These are phyloP conservation scores for Melampsora americana DNA, from an alignment of 1,284 basidiomycete genomes.

Conservation along the genomic window DNA sequence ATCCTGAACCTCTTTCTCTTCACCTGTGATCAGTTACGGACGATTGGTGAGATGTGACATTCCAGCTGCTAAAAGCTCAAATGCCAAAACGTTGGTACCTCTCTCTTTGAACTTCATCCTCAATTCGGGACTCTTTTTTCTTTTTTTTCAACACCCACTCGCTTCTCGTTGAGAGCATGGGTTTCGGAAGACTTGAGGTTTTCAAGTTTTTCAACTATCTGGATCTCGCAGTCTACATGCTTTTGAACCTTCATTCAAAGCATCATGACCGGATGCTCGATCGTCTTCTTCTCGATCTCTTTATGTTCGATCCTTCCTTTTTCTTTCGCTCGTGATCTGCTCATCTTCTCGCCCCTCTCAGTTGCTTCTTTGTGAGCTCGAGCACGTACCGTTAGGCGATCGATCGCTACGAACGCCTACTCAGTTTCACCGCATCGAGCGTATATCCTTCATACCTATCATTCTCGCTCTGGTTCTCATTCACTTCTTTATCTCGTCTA, in stretches of 20 bases:
- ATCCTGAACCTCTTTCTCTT: neutral
- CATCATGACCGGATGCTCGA: neutral
- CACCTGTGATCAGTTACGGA: slow-evolving; percentile 15
- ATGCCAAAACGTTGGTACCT: slow-evolving; percentile 43
- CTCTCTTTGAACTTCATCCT: slow-evolving; percentile 29
- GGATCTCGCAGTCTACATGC: too few species aligned
- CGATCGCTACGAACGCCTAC: neutral
- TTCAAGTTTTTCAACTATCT: too few species aligned
- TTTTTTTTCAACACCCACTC: neutral
- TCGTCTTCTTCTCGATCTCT: neutral
- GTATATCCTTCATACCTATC: neutral
- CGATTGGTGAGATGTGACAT: slow-evolving; percentile 41
- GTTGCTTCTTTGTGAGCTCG: neutral
- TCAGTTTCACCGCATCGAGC: neutral
- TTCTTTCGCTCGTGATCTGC: slow-evolving; percentile 1
- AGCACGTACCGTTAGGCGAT: neutral
- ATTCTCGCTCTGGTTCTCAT: neutral
- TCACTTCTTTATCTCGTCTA: neutral
- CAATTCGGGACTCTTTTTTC: neutral
- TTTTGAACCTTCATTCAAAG: too few species aligned
- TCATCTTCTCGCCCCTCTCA: slow-evolving; percentile 1
- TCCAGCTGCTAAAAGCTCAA: slow-evolving; percentile 40
- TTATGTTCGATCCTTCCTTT: neutral
- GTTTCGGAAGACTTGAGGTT: too few species aligned
- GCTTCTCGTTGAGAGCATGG: neutral